Base-by-base conservation (phyloP, 805 yeast species). In the Starmerella geochares region DNA sequence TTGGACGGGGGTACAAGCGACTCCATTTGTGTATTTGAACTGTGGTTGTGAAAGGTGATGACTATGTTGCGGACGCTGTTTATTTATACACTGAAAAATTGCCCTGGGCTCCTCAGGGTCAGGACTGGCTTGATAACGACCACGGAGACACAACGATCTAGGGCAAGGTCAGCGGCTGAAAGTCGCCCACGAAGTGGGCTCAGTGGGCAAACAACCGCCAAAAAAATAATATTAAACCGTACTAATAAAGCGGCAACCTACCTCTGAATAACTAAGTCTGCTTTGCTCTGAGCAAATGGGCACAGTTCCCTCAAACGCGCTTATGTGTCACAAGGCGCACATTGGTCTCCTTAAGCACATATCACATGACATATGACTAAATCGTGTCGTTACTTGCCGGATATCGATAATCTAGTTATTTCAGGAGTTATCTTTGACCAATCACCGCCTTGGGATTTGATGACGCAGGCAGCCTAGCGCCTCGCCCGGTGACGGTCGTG, bases 1-100 rank as follows among this genome's bases (percentile, higher is more conserved):
- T 86, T 84, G 13, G 67, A 63, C 7, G 47, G 37, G 31, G 58
- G 58, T 14, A 54, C 56, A 14, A 54, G 49, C 9, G 57, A 48
- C 36, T 54, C 58, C 58, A 54, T 54, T 50, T 20, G 35, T 4
- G 23, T 6, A 4, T 6, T 16, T n/a, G 33, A 27, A 10, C 33
- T 13, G 27, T 24, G 25, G 24, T 27, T 25, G 27, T 3, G 37
- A 16, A 10, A 35, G 28, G n/a, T 17, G 33, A 27, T 27, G 46
- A 33, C 38, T 24, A 38, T 28, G 19, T 9, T 1, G n/a, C 23
- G 21, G 42, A 19, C 20, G 35, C 35, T 29, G 21, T 40, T 25
- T 40, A 40, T 40, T 40, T 40, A 40, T 40, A 40, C 44, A 27
- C 44, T 40, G 33, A 40, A 27, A 36, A 40, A 40, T 25, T 25